phyloP scores from a whole-genome alignment of 2,329 filamentous ascomycete genomes.

The Venturia effusa region DNA sequence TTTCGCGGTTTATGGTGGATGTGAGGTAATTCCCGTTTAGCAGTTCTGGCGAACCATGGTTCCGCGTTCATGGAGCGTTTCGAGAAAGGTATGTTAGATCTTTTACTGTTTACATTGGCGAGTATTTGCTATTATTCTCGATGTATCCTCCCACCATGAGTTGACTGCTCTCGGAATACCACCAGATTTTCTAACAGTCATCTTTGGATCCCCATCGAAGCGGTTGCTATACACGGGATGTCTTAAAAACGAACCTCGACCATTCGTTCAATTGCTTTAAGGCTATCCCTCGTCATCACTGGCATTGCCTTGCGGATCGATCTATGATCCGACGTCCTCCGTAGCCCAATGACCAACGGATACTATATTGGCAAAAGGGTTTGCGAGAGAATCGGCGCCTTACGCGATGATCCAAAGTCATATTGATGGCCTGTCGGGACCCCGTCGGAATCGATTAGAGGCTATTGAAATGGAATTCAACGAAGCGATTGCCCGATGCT shows the following conservation, averaged over 20 bases:
- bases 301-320: not conserved
- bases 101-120: not conserved
- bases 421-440: no score
- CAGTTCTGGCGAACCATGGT: not conserved
- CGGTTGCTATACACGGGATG: no score
- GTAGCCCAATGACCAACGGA: no score
- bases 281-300: not conserved
- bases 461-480: no score
- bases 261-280: not conserved
- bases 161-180: not conserved
- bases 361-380: no score
- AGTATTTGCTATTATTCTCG: not conserved
- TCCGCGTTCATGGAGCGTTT: not conserved
- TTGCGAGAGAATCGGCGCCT: no score
- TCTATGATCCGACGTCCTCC: not conserved
- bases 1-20: not conserved
- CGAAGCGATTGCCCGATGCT: no score
- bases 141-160: not conserved
- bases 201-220: no score
- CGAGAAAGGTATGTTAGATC: not conserved
- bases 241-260: no score
- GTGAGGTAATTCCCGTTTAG: not conserved
- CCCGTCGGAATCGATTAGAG: no score
- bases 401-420: no score
- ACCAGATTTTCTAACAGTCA: not conserved